Conservation (phyloP, 768 basidiomycete genomes). For the Pleurotus pulmonarius region DNA sequence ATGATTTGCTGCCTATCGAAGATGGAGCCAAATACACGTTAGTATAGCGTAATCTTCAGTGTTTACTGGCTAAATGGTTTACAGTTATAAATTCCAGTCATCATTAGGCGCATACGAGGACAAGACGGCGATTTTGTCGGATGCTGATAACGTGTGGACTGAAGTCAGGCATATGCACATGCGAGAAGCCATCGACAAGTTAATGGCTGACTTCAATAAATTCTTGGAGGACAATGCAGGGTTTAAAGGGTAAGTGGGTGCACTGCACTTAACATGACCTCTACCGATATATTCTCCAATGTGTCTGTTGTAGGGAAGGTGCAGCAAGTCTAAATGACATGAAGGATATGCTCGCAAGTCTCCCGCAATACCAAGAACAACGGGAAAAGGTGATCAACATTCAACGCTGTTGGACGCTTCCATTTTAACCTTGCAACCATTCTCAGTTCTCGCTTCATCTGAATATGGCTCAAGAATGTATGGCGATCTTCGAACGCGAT, state of each 20-base stretch:
- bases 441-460: conserved; percentile 90
- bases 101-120: conserved; percentile 84
- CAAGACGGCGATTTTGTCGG: conserved; percentile 81
- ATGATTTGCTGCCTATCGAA: conserved; percentile 87
- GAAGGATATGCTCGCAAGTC: conserved; percentile 96
- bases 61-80: not conserved
- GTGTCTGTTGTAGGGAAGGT: conserved; percentile 48
- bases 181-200: conserved; percentile 95
- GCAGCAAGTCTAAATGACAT: conserved; percentile 92
- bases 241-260: conserved; percentile 70
- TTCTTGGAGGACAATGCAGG: conserved; percentile 94
- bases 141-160: conserved; percentile 88
- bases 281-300: conserved; percentile 1
- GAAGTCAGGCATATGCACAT: conserved; percentile 96
- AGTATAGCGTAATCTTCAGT: conserved; percentile 8
- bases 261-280: not conserved
- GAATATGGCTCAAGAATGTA: conserved; percentile 97
- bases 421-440: too few relatives aligned
- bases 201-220: conserved; percentile 94
- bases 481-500: conserved; percentile 87
- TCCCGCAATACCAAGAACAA: conserved; percentile 94
- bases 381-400: conserved; percentile 72
- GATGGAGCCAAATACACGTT: conserved; percentile 85
- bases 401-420: too few relatives aligned
- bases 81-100: conserved; percentile 91